phyloP scores from a whole-genome alignment of 352 stramenopile species.

The Plasmopara muralis region DNA sequence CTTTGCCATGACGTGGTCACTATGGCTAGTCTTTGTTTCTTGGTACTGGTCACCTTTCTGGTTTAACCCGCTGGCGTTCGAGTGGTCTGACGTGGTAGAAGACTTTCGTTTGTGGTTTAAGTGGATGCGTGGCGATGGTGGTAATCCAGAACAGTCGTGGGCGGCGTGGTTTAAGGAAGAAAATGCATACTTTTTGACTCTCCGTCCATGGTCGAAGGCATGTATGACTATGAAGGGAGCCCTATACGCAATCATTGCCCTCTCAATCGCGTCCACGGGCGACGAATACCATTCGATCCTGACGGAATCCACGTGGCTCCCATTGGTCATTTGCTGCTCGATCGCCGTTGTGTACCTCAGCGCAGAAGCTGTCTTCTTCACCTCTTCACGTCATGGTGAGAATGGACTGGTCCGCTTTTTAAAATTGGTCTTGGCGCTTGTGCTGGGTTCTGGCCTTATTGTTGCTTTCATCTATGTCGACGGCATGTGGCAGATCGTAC shows the following conservation, averaged over 20 bases:
- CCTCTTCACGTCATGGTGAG: conserved; percentile 47
- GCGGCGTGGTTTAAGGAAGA: conserved; percentile 95
- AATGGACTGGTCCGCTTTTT: conserved; percentile 60
- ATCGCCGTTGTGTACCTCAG: conserved; percentile 56
- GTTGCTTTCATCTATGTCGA: conserved; percentile 54
- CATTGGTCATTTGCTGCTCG: conserved; percentile 43
- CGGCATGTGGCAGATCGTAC: conserved; percentile 85
- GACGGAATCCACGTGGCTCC: conserved; percentile 46
- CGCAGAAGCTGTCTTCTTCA: conserved; percentile 57
- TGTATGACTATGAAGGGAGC: conserved; percentile 87
- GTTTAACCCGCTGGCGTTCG: conserved; percentile 97
- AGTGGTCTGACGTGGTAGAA: conserved; percentile 91
- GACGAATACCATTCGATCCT: conserved; percentile 65
- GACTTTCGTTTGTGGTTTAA: conserved; percentile 89
- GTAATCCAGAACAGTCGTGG: conserved; percentile 92
- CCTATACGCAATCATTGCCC: conserved; percentile 82
- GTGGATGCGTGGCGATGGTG: conserved; percentile 91
- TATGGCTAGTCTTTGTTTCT: conserved; percentile 90
- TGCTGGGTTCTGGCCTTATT: conserved; percentile 68
- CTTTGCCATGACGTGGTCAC: conserved; percentile 95
- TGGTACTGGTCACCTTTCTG: conserved; percentile 94
- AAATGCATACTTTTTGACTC: conserved; percentile 89
- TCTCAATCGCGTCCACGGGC: conserved; percentile 77
- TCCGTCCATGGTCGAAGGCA: conserved; percentile 86
- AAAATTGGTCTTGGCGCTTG: conserved; percentile 70